Evolutionary conservation across 1,284 basidiomycete genomes (phyloP), one percentile per base, ranked within the genome.

Genomic region (Microbotryum silenes-acaulis): DNA sequence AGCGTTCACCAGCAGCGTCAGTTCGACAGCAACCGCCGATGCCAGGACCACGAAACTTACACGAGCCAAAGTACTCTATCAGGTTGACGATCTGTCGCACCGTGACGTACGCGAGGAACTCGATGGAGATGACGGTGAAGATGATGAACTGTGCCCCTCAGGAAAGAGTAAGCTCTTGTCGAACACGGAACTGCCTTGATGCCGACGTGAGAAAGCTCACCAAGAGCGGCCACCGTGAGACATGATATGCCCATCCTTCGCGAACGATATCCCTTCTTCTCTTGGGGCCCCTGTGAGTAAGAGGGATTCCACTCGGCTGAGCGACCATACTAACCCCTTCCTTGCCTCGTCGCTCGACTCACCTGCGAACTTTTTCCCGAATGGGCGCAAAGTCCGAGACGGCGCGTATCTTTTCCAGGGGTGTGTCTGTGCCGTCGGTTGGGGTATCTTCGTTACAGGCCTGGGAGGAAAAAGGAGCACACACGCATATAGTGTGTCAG

Each of bases 331-430:
- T 6, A 27, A 3, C 27, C 27, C 27, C 27, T 5, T 27, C 27
- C 27, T 27, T 31, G 31, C 29, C 16, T 25, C 51, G 6, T 6
- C 50, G 18, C 45, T 48, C 18, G 56, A 75, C 73, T 58, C 66
- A 86, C 87, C 78, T 83, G 74, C 81, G 83, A 33, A 94, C 85
- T 71, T 81, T 85, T 67, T 89, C 76, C 73, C 93, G 89, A 21
- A 97, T 84, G 0, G 92, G 92, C 2, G 92, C 92, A 74, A 94
- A 97, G 75, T 96, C 92, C 12, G 87, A 90, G 51, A 93, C 78
- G 0, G 91, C 91, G 56, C 88, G 86, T 18, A 96, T 84, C 77
- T 90, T 91, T 72, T 86, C 80, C 33, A 83, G 79, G 42, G 81
- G 78, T 21, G 50, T 54, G 46, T 57, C 57, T 50, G 23, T 29